phyloP scores from a whole-genome alignment of 345 rosid species.

The Salix arbutifolia region DNA sequence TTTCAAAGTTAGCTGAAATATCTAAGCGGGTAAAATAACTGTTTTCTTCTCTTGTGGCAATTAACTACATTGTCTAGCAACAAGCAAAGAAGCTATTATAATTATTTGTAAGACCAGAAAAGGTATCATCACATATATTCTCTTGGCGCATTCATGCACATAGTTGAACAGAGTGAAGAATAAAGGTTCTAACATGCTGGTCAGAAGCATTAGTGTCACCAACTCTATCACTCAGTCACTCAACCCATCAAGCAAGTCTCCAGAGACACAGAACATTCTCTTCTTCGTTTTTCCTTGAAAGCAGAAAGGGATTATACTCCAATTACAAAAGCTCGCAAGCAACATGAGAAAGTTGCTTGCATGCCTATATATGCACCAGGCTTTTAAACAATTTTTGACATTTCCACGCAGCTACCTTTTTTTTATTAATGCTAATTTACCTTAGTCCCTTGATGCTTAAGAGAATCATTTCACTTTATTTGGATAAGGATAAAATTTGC shows the following conservation, averaged over 20 bases:
- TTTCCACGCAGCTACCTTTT: not conserved
- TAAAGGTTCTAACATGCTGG: not conserved
- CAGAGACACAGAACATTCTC: not conserved
- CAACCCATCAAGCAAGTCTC: not conserved
- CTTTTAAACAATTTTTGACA: not conserved
- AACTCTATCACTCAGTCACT: not conserved
- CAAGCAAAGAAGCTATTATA: not conserved
- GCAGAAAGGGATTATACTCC: not conserved
- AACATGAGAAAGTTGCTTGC: not conserved
- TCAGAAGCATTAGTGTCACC: not conserved
- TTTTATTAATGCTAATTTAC: not conserved
- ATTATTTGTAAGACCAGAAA: not conserved
- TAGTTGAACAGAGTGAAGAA: not conserved
- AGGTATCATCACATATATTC: not conserved
- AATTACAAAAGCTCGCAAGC: not conserved
- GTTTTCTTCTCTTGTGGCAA: not conserved
- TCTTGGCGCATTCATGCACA: not conserved
- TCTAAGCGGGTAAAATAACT: not conserved
- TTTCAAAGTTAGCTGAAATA: not conserved
- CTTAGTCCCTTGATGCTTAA: not conserved
- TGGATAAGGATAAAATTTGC: not conserved
- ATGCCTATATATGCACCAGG: not conserved
- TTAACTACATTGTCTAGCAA: not conserved
- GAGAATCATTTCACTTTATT: not conserved
- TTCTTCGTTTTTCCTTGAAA: not conserved